phyloP scores from a whole-genome alignment of 805 yeast species.

The Ogataea parapolymorpha region DNA sequence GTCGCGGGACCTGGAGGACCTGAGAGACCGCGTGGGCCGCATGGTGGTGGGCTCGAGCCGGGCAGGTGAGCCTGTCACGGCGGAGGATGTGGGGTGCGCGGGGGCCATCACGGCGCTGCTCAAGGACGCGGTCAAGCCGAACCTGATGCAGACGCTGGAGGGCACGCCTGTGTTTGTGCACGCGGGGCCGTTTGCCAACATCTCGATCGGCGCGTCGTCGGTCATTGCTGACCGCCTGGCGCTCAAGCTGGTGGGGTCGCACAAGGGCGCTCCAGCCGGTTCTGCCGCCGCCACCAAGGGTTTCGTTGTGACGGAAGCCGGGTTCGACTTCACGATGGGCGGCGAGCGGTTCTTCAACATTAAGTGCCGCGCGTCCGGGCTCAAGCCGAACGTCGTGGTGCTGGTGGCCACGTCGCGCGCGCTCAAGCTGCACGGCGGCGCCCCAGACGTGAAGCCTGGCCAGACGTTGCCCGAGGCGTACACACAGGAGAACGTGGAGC shows the following conservation, averaged over 20 bases:
- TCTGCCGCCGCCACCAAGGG: conserved; percentile 53
- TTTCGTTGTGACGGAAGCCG: conserved; percentile 83
- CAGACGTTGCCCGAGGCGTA: conserved; percentile 73
- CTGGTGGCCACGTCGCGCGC: conserved; percentile 85
- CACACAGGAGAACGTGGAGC: conserved; percentile 65
- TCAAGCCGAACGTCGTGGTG: conserved; percentile 72
- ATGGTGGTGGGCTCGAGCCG: conserved; percentile 71
- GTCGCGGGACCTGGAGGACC: conserved; percentile 63
- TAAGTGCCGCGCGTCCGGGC: conserved; percentile 79
- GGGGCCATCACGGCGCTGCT: conserved; percentile 81
- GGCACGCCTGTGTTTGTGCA: conserved; percentile 87
- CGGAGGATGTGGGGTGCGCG: conserved; percentile 82
- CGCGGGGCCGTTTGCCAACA: conserved; percentile 88
- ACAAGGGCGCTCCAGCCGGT: conserved; percentile 28
- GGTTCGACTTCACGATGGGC: conserved; percentile 89
- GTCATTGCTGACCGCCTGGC: conserved; percentile 80
- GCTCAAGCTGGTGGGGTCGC: conserved; percentile 68
- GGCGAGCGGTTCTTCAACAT: conserved; percentile 84
- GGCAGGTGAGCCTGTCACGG: conserved; percentile 70
- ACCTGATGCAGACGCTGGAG: conserved; percentile 83
- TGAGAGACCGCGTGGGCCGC: conserved; percentile 70
- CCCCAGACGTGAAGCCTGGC: conserved; percentile 85
- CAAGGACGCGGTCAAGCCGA: conserved; percentile 81
- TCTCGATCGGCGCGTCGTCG: conserved; percentile 83
- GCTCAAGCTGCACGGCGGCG: conserved; percentile 83